Evolutionary conservation across 176 grass and related monocot genomes (phyloP).

Genomic region (Miscanthus lutarioriparius): DNA sequence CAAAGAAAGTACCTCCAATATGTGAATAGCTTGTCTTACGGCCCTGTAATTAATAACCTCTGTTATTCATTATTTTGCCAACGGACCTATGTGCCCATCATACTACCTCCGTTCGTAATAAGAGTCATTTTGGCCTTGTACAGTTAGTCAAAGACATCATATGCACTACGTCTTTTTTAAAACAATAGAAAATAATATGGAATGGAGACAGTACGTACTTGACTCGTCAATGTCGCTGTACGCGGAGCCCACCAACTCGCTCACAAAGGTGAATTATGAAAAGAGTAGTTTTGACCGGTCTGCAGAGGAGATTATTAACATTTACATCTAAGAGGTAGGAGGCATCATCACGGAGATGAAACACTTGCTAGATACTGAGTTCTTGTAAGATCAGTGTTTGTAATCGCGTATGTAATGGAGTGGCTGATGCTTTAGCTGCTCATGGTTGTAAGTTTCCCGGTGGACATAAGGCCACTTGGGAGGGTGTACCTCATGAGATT

Average conservation of each 20-base stretch:
- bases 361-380: no score
- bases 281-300: background rate
- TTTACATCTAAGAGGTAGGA: background rate
- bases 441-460: no score
- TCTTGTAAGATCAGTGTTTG: no score
- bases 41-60: background rate
- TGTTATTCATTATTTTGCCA: background rate
- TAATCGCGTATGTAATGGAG: no score
- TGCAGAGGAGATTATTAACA: background rate
- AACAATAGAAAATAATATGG: no score
- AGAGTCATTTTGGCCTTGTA: background rate
- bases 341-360: no score
- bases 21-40: background rate
- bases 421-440: no score
- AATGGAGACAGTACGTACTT: no score
- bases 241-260: background rate
- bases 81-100: background rate
- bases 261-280: background rate
- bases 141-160: background rate
- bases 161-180: no score
- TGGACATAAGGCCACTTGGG: no score
- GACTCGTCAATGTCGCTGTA: no score
- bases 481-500: no score
- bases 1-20: background rate
- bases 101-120: background rate